Base-by-base conservation (phyloP, 169 alveolate species). In the Eimeria acervulina region DNA sequence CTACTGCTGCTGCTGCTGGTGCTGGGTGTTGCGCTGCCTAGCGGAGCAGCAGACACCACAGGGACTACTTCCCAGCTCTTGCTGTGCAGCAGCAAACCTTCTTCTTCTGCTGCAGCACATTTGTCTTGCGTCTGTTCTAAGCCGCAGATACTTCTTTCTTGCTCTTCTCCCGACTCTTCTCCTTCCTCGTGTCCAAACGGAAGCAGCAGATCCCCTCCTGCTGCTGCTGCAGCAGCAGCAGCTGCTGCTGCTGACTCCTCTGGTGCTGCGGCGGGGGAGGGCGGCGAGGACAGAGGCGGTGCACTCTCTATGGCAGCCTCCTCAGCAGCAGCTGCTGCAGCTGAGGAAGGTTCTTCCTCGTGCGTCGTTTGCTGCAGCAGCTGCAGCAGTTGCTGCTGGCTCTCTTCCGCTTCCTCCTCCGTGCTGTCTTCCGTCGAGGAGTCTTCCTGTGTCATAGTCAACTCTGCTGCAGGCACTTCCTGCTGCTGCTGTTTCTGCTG, bases 181-280 rank as follows among this genome's bases (percentile, higher is more conserved):
- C 36, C 89, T 78, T 42, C 89, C 89, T 78, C 89, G 38, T 31
- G 38, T 21, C 3, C 66, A 31, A 17, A 19, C 7, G 63, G 63
- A 19, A 40, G 26, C 33, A 78, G n/a, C 74, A 78, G 8, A 38
- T 40, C 68, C 7, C 38, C 55, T 80, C 40, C 89, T 80, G 68
- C 66, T 80, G 89, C 84, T 72, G 84, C 66, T 80, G 89, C 89
- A 15, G 66, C 42, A 36, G 74, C 74, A 63, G 74, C 74, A 63
- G 74, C 74, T 0, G 74, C 21, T 63, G 10, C 89, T 40, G 63
- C 84, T 31, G 84, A 13, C 47, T 26, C 28, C 47, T 8, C 44
- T 15, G 44, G 23, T 55, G 89, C 63, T 19, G 89, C 89, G 0
- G 42, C 40, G 12, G 23, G n/a, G n/a, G n/a, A n/a, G n/a, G n/a